Base-by-base conservation (phyloP, 495 filamentous ascomycete genomes). In the Pyronema omphalodes region DNA sequence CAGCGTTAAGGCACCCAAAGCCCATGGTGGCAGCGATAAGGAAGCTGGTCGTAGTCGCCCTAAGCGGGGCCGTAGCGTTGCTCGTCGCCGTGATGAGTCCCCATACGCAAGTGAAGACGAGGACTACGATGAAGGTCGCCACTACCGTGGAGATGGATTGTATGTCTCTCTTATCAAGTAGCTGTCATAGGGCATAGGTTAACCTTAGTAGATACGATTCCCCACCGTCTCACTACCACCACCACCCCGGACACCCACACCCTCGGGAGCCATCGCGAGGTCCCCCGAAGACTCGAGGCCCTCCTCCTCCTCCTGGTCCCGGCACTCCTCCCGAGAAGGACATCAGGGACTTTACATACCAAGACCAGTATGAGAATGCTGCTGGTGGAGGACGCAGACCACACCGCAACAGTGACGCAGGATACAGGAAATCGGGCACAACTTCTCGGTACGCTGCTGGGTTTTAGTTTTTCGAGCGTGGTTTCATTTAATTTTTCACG, bases 271-370 rank as follows among this genome's bases (percentile, higher is more conserved):
- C 50, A 7, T 40, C 35, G 35, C 50, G 50, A 17, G 47, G 47
- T 12, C 47, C 47, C 36, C 29, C 47, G 29, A 14, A 14, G 12
- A 3, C 9, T 3, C 14, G 44, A 23, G 12, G 1, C 9, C 48
- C 17, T 14, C 23, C 12, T 15, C 48, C 48, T 29, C 44, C 14
- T 47, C 12, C 14, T 29, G 44, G 12, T 15, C 44, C 44, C 29
- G 23, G 11, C 35, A 37, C n/a, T 11, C 14, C 14, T 6, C 9
- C 37, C 9, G 50, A 52, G 36, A 52, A 52, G 50, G 50, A 52
- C 18, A 52, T 52, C 34, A 52, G 50, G 37, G 50, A 52, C 12
- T 52, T 14, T 17, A 52, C 50, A 11, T 52, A 52, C 18, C 50
- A 52, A 14, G 50, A 52, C 11, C 50, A 52, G 37, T 52, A 52